Evolutionary conservation across 2,329 filamentous ascomycete genomes (phyloP).

Genomic region (Phyllosticta citribraziliensis): DNA sequence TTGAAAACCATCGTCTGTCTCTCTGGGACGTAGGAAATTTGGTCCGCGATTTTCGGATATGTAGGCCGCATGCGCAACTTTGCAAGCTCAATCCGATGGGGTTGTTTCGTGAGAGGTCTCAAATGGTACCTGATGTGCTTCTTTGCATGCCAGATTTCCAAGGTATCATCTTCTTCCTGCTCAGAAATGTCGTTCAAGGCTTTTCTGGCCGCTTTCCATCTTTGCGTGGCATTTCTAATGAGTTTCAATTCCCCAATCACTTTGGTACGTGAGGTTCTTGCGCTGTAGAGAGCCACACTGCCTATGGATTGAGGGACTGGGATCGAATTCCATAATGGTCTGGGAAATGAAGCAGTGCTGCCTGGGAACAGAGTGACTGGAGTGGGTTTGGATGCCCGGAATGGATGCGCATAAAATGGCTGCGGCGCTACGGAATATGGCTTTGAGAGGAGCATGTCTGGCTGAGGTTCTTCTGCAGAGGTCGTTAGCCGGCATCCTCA

Average conservation of each 20-base stretch:
- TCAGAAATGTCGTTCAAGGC: neutral
- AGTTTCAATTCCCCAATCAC: neutral
- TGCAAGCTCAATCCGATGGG: neutral
- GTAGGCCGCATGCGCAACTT: neutral
- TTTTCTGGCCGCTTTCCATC: neutral
- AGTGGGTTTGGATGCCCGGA: neutral
- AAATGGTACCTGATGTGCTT: neutral
- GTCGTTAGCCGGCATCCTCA: neutral
- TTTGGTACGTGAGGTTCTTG: neutral
- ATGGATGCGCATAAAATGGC: neutral
- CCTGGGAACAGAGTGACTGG: neutral
- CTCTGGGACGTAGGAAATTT: neutral
- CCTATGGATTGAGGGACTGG: neutral
- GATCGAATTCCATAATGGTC: neutral
- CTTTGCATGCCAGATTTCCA: neutral
- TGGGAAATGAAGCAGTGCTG: neutral
- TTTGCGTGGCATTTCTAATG: neutral
- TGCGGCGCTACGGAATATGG: neutral
- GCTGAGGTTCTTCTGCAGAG: neutral
- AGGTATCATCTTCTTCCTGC: no score
- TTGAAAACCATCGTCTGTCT: neutral
- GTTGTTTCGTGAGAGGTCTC: neutral
- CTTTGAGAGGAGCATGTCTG: neutral
- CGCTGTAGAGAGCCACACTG: neutral
- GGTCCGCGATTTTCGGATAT: neutral